Evolutionary conservation across 164 flowering plant genomes (phyloP).

Genomic region (Echeveria elegans): DNA sequence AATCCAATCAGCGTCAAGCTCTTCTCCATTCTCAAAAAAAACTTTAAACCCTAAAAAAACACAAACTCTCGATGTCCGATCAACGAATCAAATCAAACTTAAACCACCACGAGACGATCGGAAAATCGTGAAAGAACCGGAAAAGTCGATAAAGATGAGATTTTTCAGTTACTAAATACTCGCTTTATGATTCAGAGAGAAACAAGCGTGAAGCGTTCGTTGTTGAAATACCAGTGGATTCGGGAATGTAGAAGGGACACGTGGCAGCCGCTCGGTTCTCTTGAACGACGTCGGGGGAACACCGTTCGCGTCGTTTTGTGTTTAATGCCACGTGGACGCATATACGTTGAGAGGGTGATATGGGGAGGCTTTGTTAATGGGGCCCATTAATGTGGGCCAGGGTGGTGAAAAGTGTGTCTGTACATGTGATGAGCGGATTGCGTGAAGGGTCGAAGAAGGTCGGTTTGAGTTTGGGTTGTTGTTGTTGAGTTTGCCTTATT

Average conservation of each 20-base stretch:
- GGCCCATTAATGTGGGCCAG: background rate
- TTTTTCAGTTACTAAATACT: background rate
- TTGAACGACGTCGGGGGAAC: background rate
- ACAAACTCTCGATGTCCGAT: background rate
- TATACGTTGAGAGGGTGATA: background rate
- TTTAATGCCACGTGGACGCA: too few species aligned
- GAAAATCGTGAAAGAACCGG: too few species aligned
- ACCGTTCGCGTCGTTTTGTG: background rate
- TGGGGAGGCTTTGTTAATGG: too few species aligned
- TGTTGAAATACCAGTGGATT: background rate
- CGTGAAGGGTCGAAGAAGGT: background rate
- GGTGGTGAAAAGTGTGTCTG: background rate
- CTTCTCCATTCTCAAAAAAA: conserved; percentile 16
- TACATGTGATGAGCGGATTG: background rate
- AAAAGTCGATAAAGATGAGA: background rate
- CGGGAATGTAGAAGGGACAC: background rate
- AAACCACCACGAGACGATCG: too few species aligned
- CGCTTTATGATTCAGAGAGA: background rate
- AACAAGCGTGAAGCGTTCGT: background rate
- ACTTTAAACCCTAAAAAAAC: too few species aligned
- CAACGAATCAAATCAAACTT: too few species aligned
- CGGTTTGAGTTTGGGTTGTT: background rate
- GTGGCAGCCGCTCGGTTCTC: background rate
- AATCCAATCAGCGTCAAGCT: conserved; percentile 45
- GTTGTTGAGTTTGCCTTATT: background rate